Base-by-base conservation (phyloP, 371 early-diverging fungal genomes). In the Mucor irregularis region DNA sequence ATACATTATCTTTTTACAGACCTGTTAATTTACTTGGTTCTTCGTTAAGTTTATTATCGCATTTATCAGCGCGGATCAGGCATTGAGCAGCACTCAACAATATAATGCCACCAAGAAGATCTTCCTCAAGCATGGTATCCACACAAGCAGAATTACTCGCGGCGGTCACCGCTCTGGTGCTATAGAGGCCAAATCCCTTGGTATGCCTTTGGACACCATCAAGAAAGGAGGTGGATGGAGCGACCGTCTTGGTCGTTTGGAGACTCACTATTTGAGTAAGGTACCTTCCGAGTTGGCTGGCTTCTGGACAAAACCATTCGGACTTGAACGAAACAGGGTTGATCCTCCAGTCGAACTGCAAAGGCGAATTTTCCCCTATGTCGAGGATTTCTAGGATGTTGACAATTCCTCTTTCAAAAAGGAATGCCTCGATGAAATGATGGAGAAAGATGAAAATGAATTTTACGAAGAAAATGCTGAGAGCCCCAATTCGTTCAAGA, bases 221-320 rank as follows among this genome's bases (percentile, higher is more conserved):
- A 39, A 39, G 16, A 1, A 17, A 40, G 50, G 37, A 13, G 28
- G 38, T 14, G 39, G 37, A n/a, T 50, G 50, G 50, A 50, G 38
- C n/a, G 50, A 50, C 26, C 26, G 50, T 4, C 28, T 50, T 14
- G 40, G 51, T 39, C 51, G 39, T 16, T 28, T 51, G 26, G 51
- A 51, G 39, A 39, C 51, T 1, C 51, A 51, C 19, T 51, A 51
- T 25, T 17, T 51, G 11, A 26, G 50, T 4, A 50, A 38, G n/a
- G 1, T 35, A 0, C 50, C 38, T 7, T 51, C 38, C n/a, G 19
- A 35, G 21, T 40, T 51, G 40, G 39, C 51, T 19, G 51, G 39
- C 3, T 51, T 51, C 40, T 51, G 26, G 39, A 14, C 25, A 1
- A 51, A 38, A 29, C 29, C 51, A 11, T 51, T 39, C 13, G 17